Evolutionary conservation across 2,329 filamentous ascomycete genomes (phyloP), one percentile per base, ranked within the genome.

Genomic region (Monosporascus sp.): DNA sequence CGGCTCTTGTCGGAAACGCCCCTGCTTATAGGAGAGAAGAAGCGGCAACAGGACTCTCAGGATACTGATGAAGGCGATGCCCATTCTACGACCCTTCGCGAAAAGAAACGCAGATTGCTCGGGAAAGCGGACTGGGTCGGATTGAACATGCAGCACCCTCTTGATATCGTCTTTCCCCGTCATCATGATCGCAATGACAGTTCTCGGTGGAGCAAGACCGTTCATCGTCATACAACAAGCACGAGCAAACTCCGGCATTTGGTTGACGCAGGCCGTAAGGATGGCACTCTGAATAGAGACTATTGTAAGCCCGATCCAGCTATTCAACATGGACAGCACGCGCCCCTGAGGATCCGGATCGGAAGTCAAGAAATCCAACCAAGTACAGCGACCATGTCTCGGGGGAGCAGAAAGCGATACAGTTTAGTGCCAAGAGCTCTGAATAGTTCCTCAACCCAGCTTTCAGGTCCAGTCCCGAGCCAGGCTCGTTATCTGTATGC

Each of bases 121-220:
- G 59, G 60, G 8, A 67, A 63, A 50, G 44, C 61, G 14, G 70
- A 72, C 47, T 72, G 70, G 70, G 66, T 64, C 24, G 70, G 69
- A 5, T 54, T 70, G 27, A 53, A 55, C 8, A 51, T 70, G 37
- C 68, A 70, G 52, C 64, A 68, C 40, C 68, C 69, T 6, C 61
- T 71, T 37, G 56, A 66, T 3, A 60, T 70, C 51, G 52, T 57
- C 11, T 68, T 68, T 48, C 58, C 64, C 3, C 58, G 59, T 19
- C 60, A 62, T 49, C 50, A 52, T 17, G 62, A 61, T 50, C 44
- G 50, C 19, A 52, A 52, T 17, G 57, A 38, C 43, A 57, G 58
- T 40, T 57, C 59, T 48, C 59, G 55, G 60, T 67, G 65, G 64
- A 53, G 56, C 27, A 55, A 54, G 44, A 51, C 48, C 51, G 50